phyloP scores from a whole-genome alignment of 306 rosid species.

The Vigna mungo region DNA sequence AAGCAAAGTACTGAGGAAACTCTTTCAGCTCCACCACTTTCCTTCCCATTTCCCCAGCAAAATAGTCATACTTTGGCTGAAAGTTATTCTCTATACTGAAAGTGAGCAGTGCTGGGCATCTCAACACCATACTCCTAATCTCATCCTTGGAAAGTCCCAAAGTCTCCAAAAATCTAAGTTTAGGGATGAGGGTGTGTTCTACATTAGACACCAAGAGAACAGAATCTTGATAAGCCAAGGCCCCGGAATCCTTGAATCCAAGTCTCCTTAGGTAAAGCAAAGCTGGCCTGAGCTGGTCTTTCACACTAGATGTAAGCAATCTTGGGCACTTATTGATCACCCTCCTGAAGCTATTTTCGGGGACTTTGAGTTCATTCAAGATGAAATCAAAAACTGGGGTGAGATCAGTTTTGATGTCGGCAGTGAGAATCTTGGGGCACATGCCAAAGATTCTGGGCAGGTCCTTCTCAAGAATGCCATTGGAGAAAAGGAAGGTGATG shows the following conservation, averaged over 20 bases:
- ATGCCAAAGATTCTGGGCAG: slow-evolving; percentile 80
- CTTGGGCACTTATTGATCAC: slow-evolving; percentile 83
- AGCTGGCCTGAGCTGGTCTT: slow-evolving; percentile 82
- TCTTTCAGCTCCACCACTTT: slow-evolving; percentile 70
- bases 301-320: slow-evolving; percentile 75
- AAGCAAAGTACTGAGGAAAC: slow-evolving; percentile 89
- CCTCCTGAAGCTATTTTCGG: slow-evolving; percentile 66
- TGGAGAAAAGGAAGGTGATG: slow-evolving; percentile 75
- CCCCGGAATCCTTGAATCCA: slow-evolving; percentile 68
- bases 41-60: slow-evolving; percentile 65
- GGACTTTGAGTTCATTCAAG: slow-evolving; percentile 65
- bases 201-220: slow-evolving; percentile 82
- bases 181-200: slow-evolving; percentile 79
- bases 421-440: slow-evolving; percentile 88
- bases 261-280: slow-evolving; percentile 74
- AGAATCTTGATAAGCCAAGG: slow-evolving; percentile 73
- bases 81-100: slow-evolving; percentile 87
- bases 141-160: slow-evolving; percentile 68
- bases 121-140: slow-evolving; percentile 66
- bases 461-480: slow-evolving; percentile 73
- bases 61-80: slow-evolving; percentile 76
- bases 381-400: slow-evolving; percentile 78
- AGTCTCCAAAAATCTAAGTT: slow-evolving; percentile 61
- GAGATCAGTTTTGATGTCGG: slow-evolving; percentile 69
- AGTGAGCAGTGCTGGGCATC: slow-evolving; percentile 81